Percentiles rank a stretch among this genome's conserved stretches.
Conservation (phyloP, 2,329 filamentous ascomycete species). For the Neonectria sp. region DNA sequence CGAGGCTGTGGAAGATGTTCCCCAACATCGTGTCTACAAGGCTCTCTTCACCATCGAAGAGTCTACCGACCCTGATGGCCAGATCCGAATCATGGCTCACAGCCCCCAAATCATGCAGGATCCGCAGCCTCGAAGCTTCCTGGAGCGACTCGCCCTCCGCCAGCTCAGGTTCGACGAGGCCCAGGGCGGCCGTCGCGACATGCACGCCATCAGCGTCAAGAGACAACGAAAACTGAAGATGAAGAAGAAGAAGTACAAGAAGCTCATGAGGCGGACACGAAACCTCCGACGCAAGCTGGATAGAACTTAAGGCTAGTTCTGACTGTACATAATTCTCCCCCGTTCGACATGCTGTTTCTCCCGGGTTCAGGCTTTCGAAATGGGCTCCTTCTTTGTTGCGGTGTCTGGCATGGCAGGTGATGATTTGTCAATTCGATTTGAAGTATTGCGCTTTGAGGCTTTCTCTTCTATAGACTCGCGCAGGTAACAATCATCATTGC, state of each 20-base stretch:
- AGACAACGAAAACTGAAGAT: constrained; percentile 96
- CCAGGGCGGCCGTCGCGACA: constrained; percentile 66
- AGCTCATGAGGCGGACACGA: constrained; percentile 93
- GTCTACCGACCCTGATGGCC: constrained; percentile 71
- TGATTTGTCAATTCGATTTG: constrained; percentile 45
- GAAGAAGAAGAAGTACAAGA: constrained; percentile 99
- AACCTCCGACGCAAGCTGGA: constrained; percentile 90
- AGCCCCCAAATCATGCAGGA: constrained; percentile 71
- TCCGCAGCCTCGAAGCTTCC: constrained; percentile 68
- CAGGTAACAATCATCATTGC: constrained; percentile 51
- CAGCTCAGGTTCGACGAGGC: constrained; percentile 73
- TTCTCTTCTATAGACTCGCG: constrained; percentile 53
- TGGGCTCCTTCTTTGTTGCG: constrained; percentile 41
- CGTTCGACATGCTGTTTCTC: constrained; percentile 41
- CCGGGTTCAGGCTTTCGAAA: constrained; percentile 45
- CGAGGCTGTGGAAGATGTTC: constrained; percentile 53
- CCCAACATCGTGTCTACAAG: constrained; percentile 72
- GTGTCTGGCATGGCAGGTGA: constrained; percentile 52
- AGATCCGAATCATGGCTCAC: constrained; percentile 73
- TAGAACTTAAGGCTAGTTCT: constrained; percentile 62
- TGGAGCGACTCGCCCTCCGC: constrained; percentile 78
- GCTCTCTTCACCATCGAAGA: constrained; percentile 78
- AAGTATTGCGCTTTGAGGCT: constrained; percentile 50
- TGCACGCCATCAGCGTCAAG: constrained; percentile 91
- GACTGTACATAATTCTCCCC: constrained; percentile 46